Percentiles rank a stretch among this genome's conserved stretches.
These are phyloP conservation scores for Hypoxylon crocopeplum DNA, from an alignment of 495 filamentous ascomycete species.

Conservation along the genomic window DNA sequence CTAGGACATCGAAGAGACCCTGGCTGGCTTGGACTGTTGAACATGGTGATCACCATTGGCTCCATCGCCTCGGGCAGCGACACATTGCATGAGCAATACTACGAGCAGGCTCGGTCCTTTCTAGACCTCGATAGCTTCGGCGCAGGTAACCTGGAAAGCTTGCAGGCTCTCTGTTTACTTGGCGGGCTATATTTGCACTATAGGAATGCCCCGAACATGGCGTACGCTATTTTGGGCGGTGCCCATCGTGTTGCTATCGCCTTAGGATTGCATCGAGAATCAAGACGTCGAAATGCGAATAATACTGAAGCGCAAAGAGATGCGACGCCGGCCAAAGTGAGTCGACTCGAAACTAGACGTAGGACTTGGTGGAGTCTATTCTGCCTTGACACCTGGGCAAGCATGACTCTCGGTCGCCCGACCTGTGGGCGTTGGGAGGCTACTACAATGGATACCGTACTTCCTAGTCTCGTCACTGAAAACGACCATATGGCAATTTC, in stretches of 20 bases:
- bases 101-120: slow-evolving; percentile 33
- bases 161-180: slow-evolving; percentile 37
- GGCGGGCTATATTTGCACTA: slow-evolving; percentile 38
- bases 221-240: slow-evolving; percentile 38
- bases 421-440: slow-evolving; percentile 31
- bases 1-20: slow-evolving; percentile 27
- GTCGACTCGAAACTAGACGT: slow-evolving; percentile 28
- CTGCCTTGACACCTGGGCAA: slow-evolving; percentile 40
- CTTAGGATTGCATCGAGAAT: slow-evolving; percentile 36
- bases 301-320: background rate
- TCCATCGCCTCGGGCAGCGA: slow-evolving; percentile 38
- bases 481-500: slow-evolving; percentile 31
- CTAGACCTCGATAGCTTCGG: slow-evolving; percentile 38
- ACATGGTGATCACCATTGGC: slow-evolving; percentile 40
- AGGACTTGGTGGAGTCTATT: slow-evolving; percentile 41
- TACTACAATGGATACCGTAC: slow-evolving; percentile 27
- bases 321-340: background rate
- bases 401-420: slow-evolving; percentile 36
- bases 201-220: slow-evolving; percentile 39
- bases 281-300: slow-evolving; percentile 14
- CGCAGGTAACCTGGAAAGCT: slow-evolving; percentile 35
- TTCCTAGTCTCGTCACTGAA: slow-evolving; percentile 31
- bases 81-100: slow-evolving; percentile 35
- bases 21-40: slow-evolving; percentile 36
- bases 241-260: slow-evolving; percentile 39